Evolutionary conservation across 108 stramenopile species (phyloP).

Genomic region (Nitzschia palea): DNA sequence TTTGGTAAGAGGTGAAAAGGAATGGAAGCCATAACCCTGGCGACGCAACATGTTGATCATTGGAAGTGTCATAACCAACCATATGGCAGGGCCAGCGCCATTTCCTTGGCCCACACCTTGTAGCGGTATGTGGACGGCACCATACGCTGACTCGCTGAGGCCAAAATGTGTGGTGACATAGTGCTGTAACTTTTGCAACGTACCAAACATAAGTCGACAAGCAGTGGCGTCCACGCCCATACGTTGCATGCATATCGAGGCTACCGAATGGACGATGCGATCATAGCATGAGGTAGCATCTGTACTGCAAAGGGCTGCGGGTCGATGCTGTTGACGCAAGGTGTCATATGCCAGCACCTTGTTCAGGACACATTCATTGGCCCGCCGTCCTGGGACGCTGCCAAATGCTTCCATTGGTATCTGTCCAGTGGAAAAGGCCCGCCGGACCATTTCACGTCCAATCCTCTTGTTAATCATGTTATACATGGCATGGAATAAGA

Average conservation of each 20-base stretch:
- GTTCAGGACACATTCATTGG: neutral
- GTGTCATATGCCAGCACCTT: neutral
- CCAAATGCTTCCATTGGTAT: neutral
- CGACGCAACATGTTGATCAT: constrained; percentile 14
- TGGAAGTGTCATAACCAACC: constrained; percentile 30
- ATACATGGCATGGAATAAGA: constrained; percentile 20
- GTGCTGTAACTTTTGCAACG: constrained; percentile 3
- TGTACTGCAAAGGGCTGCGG: neutral
- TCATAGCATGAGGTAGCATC: constrained; percentile 32
- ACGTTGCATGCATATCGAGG: constrained; percentile 1
- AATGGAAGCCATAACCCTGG: constrained; percentile 10
- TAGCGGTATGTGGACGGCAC: neutral
- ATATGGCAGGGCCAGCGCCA: constrained; percentile 35
- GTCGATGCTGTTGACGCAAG: neutral
- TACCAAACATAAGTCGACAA: neutral
- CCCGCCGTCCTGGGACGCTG: neutral
- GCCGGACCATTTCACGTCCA: neutral
- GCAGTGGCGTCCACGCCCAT: neutral
- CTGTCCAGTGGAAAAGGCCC: neutral
- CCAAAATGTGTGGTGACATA: constrained; percentile 9
- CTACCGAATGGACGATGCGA: constrained; percentile 11
- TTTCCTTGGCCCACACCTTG: constrained; percentile 39
- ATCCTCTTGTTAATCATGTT: constrained; percentile 20
- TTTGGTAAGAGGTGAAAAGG: neutral
- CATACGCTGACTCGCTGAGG: neutral